Conservation (phyloP, 768 basidiomycete genomes). For the Xerocomus spinulosus region DNA sequence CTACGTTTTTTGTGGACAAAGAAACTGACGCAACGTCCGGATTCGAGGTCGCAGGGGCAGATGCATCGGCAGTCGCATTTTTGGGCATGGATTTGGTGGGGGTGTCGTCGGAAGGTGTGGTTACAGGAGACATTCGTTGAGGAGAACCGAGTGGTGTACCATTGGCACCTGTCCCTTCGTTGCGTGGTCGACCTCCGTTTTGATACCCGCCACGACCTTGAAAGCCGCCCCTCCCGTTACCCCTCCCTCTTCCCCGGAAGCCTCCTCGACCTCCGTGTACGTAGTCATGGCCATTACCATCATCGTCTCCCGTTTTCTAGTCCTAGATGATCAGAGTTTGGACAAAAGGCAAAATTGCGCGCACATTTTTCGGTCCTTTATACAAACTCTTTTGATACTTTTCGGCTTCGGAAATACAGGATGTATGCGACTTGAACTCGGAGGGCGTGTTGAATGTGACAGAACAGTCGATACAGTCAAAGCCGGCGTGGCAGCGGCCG, state of each 20-base stretch:
- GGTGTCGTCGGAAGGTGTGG: conserved; percentile 18
- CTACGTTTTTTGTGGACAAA: conserved; percentile 1
- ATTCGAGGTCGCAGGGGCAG: neutral
- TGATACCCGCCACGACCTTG: conserved; percentile 25
- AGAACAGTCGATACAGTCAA: conserved; percentile 88
- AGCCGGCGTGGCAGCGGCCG: conserved; percentile 55
- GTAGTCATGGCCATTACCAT: conserved; percentile 15
- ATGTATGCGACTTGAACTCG: conserved; percentile 78
- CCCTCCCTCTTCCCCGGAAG: conserved; percentile 27
- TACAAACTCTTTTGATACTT: conserved; percentile 89
- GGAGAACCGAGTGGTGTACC: conserved; percentile 67
- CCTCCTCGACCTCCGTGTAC: conserved; percentile 10
- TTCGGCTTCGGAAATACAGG: conserved; percentile 87
- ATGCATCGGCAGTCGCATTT: neutral
- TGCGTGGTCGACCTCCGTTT: conserved; percentile 20
- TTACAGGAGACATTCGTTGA: conserved; percentile 43
- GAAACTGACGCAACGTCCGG: neutral
- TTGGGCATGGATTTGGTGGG: neutral
- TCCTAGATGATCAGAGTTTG: neutral
- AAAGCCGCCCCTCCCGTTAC: conserved; percentile 33
- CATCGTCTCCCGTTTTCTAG: neutral
- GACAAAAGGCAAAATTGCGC: neutral
- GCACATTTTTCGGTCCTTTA: conserved; percentile 62
- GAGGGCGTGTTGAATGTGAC: conserved; percentile 71
- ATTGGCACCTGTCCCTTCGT: conserved; percentile 58